phyloP scores from a whole-genome alignment of 1,284 basidiomycete species.

The Grifola frondosa region DNA sequence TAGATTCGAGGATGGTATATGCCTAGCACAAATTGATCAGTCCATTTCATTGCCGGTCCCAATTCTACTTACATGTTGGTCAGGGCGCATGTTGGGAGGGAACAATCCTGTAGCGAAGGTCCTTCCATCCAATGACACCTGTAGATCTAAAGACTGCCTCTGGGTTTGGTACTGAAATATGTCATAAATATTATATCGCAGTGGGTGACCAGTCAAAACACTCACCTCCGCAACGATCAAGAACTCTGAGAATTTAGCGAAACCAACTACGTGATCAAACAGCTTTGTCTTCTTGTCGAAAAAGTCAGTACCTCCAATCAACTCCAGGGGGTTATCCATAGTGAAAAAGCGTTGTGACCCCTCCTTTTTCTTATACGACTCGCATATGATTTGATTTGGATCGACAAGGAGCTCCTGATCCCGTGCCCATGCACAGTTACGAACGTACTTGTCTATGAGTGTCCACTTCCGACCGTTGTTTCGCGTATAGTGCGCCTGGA shows the following conservation, averaged over 20 bases:
- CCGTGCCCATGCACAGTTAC: conserved; percentile 90
- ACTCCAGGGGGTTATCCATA: conserved; percentile 69
- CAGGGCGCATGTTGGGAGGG: conserved; percentile 86
- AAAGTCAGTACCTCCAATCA: conserved; percentile 80
- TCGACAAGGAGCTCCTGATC: conserved; percentile 81
- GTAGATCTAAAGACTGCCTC: conserved; percentile 69
- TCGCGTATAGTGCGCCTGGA: conserved; percentile 70
- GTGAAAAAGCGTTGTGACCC: conserved; percentile 71
- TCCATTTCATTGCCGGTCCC: background rate
- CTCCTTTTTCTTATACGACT: conserved; percentile 81
- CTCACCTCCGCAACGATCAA: conserved; percentile 90
- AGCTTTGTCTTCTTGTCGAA: conserved; percentile 73
- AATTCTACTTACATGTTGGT: conserved; percentile 68
- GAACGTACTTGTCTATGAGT: conserved; percentile 82
- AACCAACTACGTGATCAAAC: conserved; percentile 89
- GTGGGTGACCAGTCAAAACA: conserved; percentile 4
- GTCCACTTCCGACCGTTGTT: conserved; percentile 82
- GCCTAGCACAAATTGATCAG: conserved; percentile 47
- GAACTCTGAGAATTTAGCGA: conserved; percentile 96
- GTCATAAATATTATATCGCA: background rate
- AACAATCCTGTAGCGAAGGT: conserved; percentile 86
- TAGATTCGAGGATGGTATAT: conserved; percentile 94
- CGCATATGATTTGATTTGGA: conserved; percentile 88
- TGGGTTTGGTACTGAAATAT: conserved; percentile 54
- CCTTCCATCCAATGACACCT: conserved; percentile 90